Evolutionary conservation across 768 basidiomycete genomes (phyloP).

Genomic region (Phanerochaete sordida): DNA sequence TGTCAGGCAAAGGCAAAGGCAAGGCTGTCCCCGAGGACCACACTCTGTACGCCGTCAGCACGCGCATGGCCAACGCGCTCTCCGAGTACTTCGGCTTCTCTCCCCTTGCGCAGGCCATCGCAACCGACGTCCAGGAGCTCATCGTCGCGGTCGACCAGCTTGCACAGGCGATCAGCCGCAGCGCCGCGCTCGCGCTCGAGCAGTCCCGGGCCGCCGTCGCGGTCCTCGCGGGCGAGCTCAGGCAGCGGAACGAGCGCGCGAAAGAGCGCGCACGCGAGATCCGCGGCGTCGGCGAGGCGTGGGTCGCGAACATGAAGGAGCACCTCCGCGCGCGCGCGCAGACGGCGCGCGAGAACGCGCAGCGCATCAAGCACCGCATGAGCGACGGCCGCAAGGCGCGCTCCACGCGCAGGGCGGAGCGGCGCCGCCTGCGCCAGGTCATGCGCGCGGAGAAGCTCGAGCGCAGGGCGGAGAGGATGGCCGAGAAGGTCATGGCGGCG

Average conservation of each 20-base stretch:
- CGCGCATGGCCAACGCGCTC: constrained; percentile 20
- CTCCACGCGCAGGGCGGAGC: background rate
- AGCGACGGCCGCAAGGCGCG: background rate
- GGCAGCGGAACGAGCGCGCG: constrained; percentile 26
- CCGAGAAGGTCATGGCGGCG: background rate
- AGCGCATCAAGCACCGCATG: constrained; percentile 18
- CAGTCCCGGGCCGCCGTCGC: constrained; percentile 15
- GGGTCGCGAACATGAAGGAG: constrained; percentile 22
- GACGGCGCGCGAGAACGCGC: constrained; percentile 26
- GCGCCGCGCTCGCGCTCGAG: constrained; percentile 15
- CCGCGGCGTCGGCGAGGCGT: constrained; percentile 24
- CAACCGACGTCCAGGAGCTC: constrained; percentile 22
- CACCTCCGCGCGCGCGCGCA: constrained; percentile 20
- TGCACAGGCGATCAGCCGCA: constrained; percentile 17
- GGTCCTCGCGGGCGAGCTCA: constrained; percentile 19
- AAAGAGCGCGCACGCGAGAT: constrained; percentile 25
- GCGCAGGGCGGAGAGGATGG: background rate
- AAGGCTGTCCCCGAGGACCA: constrained; percentile 18
- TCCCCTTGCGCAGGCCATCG: constrained; percentile 9
- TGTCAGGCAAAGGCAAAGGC: constrained; percentile 20
- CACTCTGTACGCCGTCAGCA: constrained; percentile 21
- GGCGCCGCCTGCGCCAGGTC: background rate
- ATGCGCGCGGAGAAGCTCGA: constrained; percentile 1
- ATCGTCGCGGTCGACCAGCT: constrained; percentile 26
- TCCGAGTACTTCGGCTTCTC: constrained; percentile 22